Conservation (phyloP, 768 basidiomycete genomes). For the Rhodosporidiobolus odoratus region DNA sequence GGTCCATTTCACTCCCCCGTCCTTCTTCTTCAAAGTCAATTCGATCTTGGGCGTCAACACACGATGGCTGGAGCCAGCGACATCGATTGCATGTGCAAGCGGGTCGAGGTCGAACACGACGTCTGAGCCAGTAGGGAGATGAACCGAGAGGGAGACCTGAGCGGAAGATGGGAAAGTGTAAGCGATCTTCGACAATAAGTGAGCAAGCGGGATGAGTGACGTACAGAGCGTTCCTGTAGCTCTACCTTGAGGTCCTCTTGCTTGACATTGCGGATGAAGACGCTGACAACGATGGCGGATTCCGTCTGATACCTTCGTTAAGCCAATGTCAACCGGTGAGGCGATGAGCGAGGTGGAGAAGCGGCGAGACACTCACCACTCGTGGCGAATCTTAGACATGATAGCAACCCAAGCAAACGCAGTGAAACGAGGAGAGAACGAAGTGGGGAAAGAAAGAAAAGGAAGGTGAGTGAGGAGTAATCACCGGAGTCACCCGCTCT, state of each 20-base stretch:
- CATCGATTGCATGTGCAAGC: constrained; percentile 72
- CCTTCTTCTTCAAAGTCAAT: constrained; percentile 66
- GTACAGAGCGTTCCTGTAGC: constrained; percentile 27
- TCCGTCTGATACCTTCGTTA: constrained; percentile 39
- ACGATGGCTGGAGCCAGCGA: constrained; percentile 58
- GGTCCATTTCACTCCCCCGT: constrained; percentile 64
- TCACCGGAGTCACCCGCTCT: too few species aligned
- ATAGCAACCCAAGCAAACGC: not conserved
- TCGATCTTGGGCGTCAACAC: constrained; percentile 87
- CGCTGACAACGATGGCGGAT: constrained; percentile 36
- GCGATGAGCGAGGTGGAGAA: not conserved
- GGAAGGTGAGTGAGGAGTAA: not conserved
- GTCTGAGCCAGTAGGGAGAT: constrained; percentile 39
- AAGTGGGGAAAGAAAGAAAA: not conserved
- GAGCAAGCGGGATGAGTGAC: not conserved
- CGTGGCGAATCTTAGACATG: constrained; percentile 37
- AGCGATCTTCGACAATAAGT: not conserved
- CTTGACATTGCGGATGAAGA: constrained; percentile 43
- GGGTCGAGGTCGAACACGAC: constrained; percentile 57
- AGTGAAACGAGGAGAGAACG: not conserved
- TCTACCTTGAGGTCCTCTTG: constrained; percentile 37
- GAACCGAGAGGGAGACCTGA: constrained; percentile 38
- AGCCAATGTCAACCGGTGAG: not conserved
- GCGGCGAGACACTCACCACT: constrained; percentile 20
- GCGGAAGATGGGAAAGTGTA: not conserved